These are phyloP conservation scores for Cryphonectria naterciae DNA, from an alignment of 2,329 filamentous ascomycete species.

Conservation along the genomic window DNA sequence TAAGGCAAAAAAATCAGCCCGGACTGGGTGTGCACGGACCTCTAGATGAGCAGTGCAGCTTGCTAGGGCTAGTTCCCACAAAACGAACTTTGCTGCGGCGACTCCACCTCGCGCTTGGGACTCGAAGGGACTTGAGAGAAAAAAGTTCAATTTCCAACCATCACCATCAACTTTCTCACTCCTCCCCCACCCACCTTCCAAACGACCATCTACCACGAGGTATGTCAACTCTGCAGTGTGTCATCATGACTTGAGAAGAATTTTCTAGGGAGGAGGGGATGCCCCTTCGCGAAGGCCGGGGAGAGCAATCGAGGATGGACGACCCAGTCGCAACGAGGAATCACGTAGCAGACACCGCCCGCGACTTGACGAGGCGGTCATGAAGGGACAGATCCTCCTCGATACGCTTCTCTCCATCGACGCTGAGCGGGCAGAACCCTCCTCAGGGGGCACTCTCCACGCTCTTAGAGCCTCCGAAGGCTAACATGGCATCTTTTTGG, in stretches of 20 bases:
- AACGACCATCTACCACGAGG: conserved; percentile 35
- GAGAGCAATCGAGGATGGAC: conserved; percentile 61
- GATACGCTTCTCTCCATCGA: conserved; percentile 69
- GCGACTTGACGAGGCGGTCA: conserved; percentile 26
- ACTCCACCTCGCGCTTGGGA: conserved; percentile 20
- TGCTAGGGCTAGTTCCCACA: conserved; percentile 27
- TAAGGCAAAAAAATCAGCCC: conserved; percentile 14
- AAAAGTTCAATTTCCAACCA: conserved; percentile 25
- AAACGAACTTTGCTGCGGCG: conserved; percentile 32
- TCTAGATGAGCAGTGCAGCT: neutral
- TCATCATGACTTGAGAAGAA: conserved; percentile 35
- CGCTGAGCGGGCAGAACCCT: conserved; percentile 74
- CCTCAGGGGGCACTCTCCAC: conserved; percentile 70
- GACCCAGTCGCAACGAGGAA: conserved; percentile 23
- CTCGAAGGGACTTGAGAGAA: conserved; percentile 30
- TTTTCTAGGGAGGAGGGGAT: conserved; percentile 32
- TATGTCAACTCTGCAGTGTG: conserved; percentile 33
- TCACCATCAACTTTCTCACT: conserved; percentile 14
- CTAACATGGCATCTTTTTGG: conserved; percentile 54
- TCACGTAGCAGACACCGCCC: conserved; percentile 2
- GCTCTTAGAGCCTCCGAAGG: conserved; percentile 64
- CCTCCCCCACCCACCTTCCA: conserved; percentile 26
- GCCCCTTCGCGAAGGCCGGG: conserved; percentile 53
- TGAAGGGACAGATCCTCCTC: conserved; percentile 32
- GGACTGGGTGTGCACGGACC: conserved; percentile 13